phyloP scores from a whole-genome alignment of 2,329 filamentous ascomycete genomes.

The Diaporthe vaccinii region DNA sequence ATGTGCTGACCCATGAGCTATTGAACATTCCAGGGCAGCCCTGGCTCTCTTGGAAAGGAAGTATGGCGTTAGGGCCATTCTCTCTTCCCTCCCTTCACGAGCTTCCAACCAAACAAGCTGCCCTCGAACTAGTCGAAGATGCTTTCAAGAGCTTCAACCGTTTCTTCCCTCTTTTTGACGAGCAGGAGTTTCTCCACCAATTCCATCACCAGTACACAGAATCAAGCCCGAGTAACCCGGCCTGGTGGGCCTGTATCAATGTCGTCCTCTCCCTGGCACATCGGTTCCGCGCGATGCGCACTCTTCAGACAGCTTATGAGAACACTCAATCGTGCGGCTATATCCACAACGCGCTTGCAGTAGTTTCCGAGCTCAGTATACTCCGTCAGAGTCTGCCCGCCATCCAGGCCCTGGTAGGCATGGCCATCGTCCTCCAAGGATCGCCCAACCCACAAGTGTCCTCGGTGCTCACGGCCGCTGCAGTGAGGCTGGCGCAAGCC shows the following conservation, averaged over 20 bases:
- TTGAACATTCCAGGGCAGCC: not conserved
- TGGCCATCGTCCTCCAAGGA: constrained; percentile 45
- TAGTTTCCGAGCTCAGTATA: not conserved
- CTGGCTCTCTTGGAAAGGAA: not conserved
- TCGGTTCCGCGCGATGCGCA: constrained; percentile 36
- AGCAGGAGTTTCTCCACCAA: not conserved
- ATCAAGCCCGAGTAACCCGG: constrained; percentile 38
- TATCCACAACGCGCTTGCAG: constrained; percentile 14
- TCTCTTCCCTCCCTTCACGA: constrained; percentile 19
- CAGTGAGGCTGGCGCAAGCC: constrained; percentile 45
- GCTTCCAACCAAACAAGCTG: constrained; percentile 3
- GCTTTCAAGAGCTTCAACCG: not conserved
- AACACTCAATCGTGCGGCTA: constrained; percentile 22
- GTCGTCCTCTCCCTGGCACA: constrained; percentile 45
- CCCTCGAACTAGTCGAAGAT: not conserved
- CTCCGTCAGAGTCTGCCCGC: constrained; percentile 24
- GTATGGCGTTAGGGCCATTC: constrained; percentile 18
- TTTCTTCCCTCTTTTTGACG: constrained; percentile 1
- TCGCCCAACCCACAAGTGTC: constrained; percentile 44
- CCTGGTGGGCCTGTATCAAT: constrained; percentile 47
- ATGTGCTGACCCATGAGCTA: too few relatives aligned
- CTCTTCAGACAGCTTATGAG: constrained; percentile 10
- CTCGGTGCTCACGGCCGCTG: constrained; percentile 42
- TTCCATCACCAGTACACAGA: constrained; percentile 68
- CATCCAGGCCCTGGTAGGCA: constrained; percentile 47